Conservation (phyloP, 345 rosid genomes). For the Gossypium anomalum region DNA sequence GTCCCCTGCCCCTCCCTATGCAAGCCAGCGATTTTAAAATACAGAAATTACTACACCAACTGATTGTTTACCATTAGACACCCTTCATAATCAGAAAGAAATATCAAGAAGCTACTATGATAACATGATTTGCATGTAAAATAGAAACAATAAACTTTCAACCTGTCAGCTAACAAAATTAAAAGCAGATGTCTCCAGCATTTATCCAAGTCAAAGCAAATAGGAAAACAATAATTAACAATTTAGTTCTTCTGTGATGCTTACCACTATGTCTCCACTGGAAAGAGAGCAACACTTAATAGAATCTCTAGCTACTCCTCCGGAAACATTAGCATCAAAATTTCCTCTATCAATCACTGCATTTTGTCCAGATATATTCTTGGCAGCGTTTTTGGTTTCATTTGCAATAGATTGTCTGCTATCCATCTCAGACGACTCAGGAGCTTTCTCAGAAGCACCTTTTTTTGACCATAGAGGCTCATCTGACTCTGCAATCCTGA, state of each 20-base stretch:
- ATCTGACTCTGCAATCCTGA: slow-evolving; percentile 80
- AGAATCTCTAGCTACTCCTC: slow-evolving; percentile 80
- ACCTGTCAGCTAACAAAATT: background rate
- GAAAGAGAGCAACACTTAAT: slow-evolving; percentile 75
- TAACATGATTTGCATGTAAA: slow-evolving; percentile 10
- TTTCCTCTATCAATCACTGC: slow-evolving; percentile 80
- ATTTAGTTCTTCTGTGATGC: slow-evolving; percentile 30
- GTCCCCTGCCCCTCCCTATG: background rate
- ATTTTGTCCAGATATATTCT: slow-evolving; percentile 35
- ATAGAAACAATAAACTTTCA: slow-evolving; percentile 6
- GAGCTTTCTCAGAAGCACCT: slow-evolving; percentile 32
- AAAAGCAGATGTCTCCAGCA: background rate
- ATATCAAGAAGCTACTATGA: background rate
- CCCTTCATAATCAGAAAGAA: slow-evolving; percentile 12
- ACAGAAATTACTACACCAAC: background rate
- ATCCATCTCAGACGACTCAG: slow-evolving; percentile 32
- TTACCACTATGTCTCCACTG: slow-evolving; percentile 97
- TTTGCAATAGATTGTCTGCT: slow-evolving; percentile 19
- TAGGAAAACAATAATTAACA: slow-evolving; percentile 8
- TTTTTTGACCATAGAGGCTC: slow-evolving; percentile 86
- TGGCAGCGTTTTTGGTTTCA: slow-evolving; percentile 24
- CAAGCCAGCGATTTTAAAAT: background rate
- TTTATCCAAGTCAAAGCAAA: background rate
- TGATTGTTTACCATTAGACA: background rate
- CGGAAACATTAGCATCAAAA: slow-evolving; percentile 65